Percentiles rank a stretch among this genome's conserved stretches.
phyloP scores from a whole-genome alignment of 139 green algal species.

The Chlorella sp. region DNA sequence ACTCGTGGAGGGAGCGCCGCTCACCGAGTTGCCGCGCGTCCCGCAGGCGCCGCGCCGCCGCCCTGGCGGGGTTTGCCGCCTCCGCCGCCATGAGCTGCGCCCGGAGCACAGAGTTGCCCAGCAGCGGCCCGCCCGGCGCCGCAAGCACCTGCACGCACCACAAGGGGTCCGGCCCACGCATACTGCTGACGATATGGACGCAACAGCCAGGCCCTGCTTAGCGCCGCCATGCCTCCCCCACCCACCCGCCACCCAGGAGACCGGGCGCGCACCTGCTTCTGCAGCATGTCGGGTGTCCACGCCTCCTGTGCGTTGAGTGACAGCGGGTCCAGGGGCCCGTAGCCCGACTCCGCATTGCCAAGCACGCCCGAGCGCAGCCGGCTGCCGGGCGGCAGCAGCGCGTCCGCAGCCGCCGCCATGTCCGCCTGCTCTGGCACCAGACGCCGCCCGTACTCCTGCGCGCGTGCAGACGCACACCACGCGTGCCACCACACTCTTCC shows the following conservation, averaged over 20 bases:
- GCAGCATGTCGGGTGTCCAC: neutral
- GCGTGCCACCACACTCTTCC: too few relatives aligned
- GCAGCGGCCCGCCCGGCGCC: neutral
- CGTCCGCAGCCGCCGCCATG: neutral
- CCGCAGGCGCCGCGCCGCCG: neutral
- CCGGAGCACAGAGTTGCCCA: neutral
- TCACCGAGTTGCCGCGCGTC: neutral
- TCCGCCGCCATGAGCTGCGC: neutral
- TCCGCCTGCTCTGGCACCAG: neutral
- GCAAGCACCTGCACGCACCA: too few relatives aligned
- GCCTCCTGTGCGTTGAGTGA: neutral
- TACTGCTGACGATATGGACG: too few relatives aligned
- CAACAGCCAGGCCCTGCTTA: too few relatives aligned
- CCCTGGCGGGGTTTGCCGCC: neutral
- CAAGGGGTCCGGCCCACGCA: too few relatives aligned
- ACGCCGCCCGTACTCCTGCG: neutral
- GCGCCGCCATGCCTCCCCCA: too few relatives aligned
- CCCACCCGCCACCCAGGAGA: too few relatives aligned
- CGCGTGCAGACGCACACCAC: too few relatives aligned
- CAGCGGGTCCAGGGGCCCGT: neutral
- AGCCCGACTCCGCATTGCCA: too few relatives aligned
- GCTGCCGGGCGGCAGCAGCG: neutral
- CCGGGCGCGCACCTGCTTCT: neutral
- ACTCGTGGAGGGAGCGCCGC: neutral
- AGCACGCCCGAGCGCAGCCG: too few relatives aligned